Conservation (phyloP, 225 moss, liverwort and hornwort species). For the Polytrichum formosum region DNA sequence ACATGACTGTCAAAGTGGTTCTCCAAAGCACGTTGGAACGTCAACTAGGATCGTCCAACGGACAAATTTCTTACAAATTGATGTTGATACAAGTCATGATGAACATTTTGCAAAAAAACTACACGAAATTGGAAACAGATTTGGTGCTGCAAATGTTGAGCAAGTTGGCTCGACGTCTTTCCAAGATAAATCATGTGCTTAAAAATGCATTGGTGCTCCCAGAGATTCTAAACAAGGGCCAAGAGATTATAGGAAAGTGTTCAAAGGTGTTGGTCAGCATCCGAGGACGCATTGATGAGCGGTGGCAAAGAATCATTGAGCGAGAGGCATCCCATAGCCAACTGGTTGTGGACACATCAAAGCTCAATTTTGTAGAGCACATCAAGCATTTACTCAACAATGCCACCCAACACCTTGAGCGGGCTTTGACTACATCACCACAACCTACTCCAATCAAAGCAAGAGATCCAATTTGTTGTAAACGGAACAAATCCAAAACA, state of each 20-base stretch:
- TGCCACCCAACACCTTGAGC: constrained; percentile 5
- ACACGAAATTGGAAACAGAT: constrained; percentile 15
- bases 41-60: background rate
- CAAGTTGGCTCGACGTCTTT: constrained; percentile 24
- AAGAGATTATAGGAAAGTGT: background rate
- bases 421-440: background rate
- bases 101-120: background rate
- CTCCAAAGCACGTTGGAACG: constrained; percentile 21
- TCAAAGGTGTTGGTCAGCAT: background rate
- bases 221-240: background rate
- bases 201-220: background rate
- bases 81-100: constrained; percentile 18
- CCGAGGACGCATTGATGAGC: constrained; percentile 6
- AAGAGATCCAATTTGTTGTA: background rate
- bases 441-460: background rate
- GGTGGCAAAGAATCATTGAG: constrained; percentile 11
- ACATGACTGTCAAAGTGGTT: constrained; percentile 26
- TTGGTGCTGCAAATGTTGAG: constrained; percentile 19
- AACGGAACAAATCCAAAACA: background rate
- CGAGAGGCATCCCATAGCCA: background rate
- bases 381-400: constrained; percentile 6
- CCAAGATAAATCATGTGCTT: constrained; percentile 7
- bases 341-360: constrained; percentile 1
- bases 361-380: constrained; percentile 6
- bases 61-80: constrained; percentile 17